These are phyloP conservation scores for Flagelloscypha sp. DNA, from an alignment of 768 basidiomycete species.

Conservation along the genomic window DNA sequence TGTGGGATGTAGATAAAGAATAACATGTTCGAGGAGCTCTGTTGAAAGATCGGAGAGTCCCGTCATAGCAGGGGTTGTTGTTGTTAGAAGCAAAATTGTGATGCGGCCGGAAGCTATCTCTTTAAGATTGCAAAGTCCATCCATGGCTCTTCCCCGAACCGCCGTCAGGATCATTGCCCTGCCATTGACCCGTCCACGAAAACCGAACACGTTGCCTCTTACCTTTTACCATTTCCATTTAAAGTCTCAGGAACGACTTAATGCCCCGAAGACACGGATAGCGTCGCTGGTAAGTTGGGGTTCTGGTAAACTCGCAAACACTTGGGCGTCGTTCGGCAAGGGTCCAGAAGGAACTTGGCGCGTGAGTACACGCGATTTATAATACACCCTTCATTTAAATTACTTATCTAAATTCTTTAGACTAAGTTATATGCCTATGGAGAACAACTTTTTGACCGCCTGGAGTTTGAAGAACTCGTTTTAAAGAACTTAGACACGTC, in stretches of 20 bases:
- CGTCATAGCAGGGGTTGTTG: too few species aligned
- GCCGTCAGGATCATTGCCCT: constrained; percentile 38
- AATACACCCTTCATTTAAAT: constrained; percentile 3
- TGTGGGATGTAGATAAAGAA: too few species aligned
- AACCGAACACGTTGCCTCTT: constrained; percentile 13
- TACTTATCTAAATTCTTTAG: constrained; percentile 26
- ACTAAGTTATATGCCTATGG: constrained; percentile 53
- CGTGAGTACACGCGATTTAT: constrained; percentile 32
- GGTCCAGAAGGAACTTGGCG: constrained; percentile 62
- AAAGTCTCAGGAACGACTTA: constrained; percentile 21
- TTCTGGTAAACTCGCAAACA: constrained; percentile 40
- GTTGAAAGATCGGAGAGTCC: too few species aligned
- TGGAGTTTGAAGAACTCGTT: constrained; percentile 77
- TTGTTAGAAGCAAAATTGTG: too few species aligned
- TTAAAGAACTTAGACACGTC: constrained; percentile 68
- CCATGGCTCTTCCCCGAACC: too few species aligned
- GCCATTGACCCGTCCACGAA: constrained; percentile 25
- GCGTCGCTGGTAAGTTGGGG: constrained; percentile 39
- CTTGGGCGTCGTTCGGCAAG: constrained; percentile 65
- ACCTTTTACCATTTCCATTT: constrained; percentile 36
- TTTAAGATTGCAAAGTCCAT: too few species aligned
- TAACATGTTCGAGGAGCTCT: too few species aligned
- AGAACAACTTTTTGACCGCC: constrained; percentile 57
- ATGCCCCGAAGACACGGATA: constrained; percentile 8
- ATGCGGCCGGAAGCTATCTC: too few species aligned